phyloP scores from a whole-genome alignment of 1,139 yeast species.

The Debaryomycetaceae sp. region DNA sequence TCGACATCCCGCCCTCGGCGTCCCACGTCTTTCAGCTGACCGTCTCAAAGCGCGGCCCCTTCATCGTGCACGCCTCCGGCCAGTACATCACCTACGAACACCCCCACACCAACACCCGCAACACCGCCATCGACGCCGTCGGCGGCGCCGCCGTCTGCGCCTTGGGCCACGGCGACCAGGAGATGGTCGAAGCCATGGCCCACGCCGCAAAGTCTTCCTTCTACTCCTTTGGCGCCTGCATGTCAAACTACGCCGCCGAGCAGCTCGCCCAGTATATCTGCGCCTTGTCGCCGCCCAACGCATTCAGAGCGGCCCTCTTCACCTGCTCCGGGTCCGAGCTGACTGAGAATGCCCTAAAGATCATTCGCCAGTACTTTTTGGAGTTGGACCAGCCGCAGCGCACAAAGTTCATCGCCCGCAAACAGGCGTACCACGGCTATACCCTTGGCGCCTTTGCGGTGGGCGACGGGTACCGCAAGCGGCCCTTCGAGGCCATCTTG shows the following conservation, averaged over 20 bases:
- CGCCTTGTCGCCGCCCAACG: conserved; percentile 42
- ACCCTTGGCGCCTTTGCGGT: conserved; percentile 45
- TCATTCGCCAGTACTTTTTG: conserved; percentile 43
- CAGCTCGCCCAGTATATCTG: conserved; percentile 42
- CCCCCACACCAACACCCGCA: conserved; percentile 22
- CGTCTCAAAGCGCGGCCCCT: conserved; percentile 28
- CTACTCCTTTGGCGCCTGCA: conserved; percentile 35
- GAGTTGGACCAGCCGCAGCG: conserved; percentile 41
- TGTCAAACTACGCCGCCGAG: conserved; percentile 36
- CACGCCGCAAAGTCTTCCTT: conserved; percentile 35
- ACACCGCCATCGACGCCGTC: conserved; percentile 36
- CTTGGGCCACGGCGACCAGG: conserved; percentile 48
- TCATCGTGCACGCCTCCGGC: conserved; percentile 40
- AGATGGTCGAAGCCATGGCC: conserved; percentile 34
- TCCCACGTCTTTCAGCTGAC: conserved; percentile 32
- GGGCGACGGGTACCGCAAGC: conserved; percentile 31
- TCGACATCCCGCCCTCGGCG: conserved; percentile 3
- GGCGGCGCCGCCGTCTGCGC: conserved; percentile 65
- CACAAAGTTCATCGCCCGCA: conserved; percentile 40
- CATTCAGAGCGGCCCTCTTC: conserved; percentile 43
- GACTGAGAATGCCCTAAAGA: conserved; percentile 48
- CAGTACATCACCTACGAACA: conserved; percentile 36
- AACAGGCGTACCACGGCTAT: conserved; percentile 48
- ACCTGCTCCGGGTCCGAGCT: conserved; percentile 55
- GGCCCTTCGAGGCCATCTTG: conserved; percentile 30